phyloP scores from a whole-genome alignment of 805 yeast genomes.

The Candida silvicultrix region DNA sequence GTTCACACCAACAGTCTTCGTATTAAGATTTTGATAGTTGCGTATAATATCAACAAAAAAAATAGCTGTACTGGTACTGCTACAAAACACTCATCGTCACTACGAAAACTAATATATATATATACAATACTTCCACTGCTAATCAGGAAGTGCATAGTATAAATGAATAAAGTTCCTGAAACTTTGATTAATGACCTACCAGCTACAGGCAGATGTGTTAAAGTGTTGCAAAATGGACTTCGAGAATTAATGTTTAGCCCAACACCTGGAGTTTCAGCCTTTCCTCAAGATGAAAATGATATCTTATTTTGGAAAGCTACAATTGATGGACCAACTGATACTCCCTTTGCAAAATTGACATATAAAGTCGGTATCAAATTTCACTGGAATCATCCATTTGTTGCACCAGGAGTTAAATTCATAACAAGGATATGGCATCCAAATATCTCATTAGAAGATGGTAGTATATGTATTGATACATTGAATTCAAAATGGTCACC shows the following conservation, averaged over 20 bases:
- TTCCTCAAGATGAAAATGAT: constrained; percentile 46
- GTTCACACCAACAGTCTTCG: not conserved
- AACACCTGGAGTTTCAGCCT: constrained; percentile 47
- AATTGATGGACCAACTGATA: constrained; percentile 50
- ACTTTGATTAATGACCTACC: too few relatives aligned
- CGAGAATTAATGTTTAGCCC: constrained; percentile 45
- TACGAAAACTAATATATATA: too few relatives aligned
- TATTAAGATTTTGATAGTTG: not conserved
- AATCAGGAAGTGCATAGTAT: too few relatives aligned
- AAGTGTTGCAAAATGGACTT: constrained; percentile 13
- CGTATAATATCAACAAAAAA: too few relatives aligned
- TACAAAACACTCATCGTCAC: too few relatives aligned
- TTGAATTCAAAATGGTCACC: constrained; percentile 63
- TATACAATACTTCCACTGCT: too few relatives aligned
- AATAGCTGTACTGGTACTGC: too few relatives aligned
- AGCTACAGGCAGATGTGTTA: not conserved
- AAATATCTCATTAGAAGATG: constrained; percentile 56
- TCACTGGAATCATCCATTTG: constrained; percentile 50
- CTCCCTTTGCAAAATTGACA: constrained; percentile 41
- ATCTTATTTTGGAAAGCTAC: constrained; percentile 43
- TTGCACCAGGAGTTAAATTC: constrained; percentile 51
- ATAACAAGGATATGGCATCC: constrained; percentile 38
- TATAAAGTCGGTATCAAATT: constrained; percentile 42
- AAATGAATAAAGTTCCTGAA: too few relatives aligned
- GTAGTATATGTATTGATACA: constrained; percentile 60